Conservation (phyloP, 2,329 filamentous ascomycete species). For the Fusarium luffae region DNA sequence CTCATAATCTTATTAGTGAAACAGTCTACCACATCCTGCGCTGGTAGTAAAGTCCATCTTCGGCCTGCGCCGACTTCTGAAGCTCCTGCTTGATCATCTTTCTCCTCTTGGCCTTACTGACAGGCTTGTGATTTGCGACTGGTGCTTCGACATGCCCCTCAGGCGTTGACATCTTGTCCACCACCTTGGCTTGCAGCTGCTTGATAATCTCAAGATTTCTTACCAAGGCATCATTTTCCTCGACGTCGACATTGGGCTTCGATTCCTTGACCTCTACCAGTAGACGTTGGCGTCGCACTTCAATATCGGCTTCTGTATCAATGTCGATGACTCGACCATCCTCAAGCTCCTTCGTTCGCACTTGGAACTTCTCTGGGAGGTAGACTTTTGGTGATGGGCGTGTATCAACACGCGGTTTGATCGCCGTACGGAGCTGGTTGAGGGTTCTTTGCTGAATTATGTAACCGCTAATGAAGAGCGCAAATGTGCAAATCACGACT, state of each 20-base stretch:
- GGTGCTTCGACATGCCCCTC: slow-evolving; percentile 52
- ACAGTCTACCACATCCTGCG: slow-evolving; percentile 61
- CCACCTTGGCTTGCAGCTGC: slow-evolving; percentile 48
- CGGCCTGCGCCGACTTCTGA: slow-evolving; percentile 57
- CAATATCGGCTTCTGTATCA: slow-evolving; percentile 51
- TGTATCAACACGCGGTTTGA: slow-evolving; percentile 61
- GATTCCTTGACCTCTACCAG: slow-evolving; percentile 53
- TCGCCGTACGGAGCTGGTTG: slow-evolving; percentile 77
- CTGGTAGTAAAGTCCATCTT: slow-evolving; percentile 64
- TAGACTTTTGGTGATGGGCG: slow-evolving; percentile 59
- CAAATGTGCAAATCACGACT: slow-evolving; percentile 81
- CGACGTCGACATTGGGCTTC: slow-evolving; percentile 39
- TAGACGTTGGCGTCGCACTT: slow-evolving; percentile 42
- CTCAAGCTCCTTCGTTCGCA: slow-evolving; percentile 57
- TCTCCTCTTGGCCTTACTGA: slow-evolving; percentile 65
- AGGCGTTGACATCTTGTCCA: slow-evolving; percentile 48
- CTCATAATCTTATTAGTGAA: not conserved
- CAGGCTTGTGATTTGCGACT: slow-evolving; percentile 57
- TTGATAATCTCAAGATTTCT: slow-evolving; percentile 50
- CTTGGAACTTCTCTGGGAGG: slow-evolving; percentile 62
- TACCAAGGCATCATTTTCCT: slow-evolving; percentile 27
- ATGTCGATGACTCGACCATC: slow-evolving; percentile 59
- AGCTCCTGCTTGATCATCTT: slow-evolving; percentile 69
- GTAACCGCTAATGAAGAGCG: slow-evolving; percentile 90
- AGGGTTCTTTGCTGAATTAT: slow-evolving; percentile 88